Conservation (phyloP, 768 basidiomycete genomes). For the Trametes punicea region DNA sequence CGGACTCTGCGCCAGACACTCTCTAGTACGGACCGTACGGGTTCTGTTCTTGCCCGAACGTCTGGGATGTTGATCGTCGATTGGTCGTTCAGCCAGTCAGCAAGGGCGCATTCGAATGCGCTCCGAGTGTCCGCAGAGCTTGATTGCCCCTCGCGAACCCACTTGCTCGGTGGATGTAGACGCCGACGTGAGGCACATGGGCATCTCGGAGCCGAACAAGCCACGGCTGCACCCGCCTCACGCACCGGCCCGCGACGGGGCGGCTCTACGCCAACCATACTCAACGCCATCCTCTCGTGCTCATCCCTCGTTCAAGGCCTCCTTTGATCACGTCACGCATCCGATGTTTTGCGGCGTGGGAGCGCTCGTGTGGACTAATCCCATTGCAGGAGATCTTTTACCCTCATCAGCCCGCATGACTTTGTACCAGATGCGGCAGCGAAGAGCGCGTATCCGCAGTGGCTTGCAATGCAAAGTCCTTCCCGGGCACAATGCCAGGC, state of each 20-base stretch:
- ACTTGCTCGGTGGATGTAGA: too few species aligned
- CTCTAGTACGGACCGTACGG: too few species aligned
- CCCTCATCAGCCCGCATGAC: not conserved
- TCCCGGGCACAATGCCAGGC: conserved; percentile 1
- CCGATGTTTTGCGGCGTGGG: not conserved
- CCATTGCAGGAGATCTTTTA: not conserved
- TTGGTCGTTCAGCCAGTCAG: too few species aligned
- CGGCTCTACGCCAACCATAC: too few species aligned
- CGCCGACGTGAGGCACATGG: not conserved
- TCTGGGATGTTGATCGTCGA: too few species aligned
- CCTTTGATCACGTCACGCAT: not conserved
- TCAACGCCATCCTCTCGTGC: not conserved
- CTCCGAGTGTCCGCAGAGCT: too few species aligned
- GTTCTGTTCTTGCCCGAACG: too few species aligned
- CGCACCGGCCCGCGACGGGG: too few species aligned
- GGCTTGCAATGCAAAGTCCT: not conserved
- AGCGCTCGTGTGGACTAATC: not conserved
- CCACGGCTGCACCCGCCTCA: too few species aligned
- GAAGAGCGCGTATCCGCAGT: not conserved
- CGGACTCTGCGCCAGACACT: too few species aligned
- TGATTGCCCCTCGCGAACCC: not conserved
- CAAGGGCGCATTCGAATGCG: too few species aligned
- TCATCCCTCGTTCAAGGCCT: too few species aligned
- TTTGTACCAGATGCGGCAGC: not conserved
- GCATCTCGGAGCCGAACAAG: not conserved